Conservation (phyloP, 495 filamentous ascomycete species). For the Penicillium ucsense region DNA sequence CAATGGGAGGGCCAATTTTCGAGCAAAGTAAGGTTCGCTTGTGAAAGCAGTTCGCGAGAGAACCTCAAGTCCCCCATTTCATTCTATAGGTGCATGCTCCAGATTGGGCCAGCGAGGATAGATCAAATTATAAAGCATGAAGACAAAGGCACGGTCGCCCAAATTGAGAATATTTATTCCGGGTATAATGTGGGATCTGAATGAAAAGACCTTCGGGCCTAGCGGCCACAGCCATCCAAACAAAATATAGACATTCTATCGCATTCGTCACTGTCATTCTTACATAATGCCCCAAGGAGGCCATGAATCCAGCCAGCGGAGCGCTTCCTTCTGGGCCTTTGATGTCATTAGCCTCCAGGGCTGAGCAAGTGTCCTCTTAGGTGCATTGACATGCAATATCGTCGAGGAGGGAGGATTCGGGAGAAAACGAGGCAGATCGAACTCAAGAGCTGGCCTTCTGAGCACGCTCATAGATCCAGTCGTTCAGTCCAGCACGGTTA, state of each 20-base stretch:
- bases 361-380: too few species aligned
- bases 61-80: too few species aligned
- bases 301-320: not conserved
- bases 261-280: conserved; percentile 1
- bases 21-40: too few species aligned
- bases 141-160: not conserved
- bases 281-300: not conserved
- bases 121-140: not conserved
- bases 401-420: not conserved
- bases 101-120: not conserved
- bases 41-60: too few species aligned
- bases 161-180: conserved; percentile 11
- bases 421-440: not conserved
- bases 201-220: too few species aligned
- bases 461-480: conserved; percentile 86
- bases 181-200: conserved; percentile 12
- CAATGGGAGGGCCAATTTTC: too few species aligned
- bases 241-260: conserved; percentile 3
- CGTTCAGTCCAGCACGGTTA: conserved; percentile 82
- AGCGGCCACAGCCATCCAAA: too few species aligned
- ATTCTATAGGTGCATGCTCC: not conserved
- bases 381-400: too few species aligned
- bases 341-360: not conserved
- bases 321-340: not conserved
- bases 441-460: conserved; percentile 34